Conservation (phyloP, 1,284 basidiomycete species). For the Melampsora larici-populina region DNA sequence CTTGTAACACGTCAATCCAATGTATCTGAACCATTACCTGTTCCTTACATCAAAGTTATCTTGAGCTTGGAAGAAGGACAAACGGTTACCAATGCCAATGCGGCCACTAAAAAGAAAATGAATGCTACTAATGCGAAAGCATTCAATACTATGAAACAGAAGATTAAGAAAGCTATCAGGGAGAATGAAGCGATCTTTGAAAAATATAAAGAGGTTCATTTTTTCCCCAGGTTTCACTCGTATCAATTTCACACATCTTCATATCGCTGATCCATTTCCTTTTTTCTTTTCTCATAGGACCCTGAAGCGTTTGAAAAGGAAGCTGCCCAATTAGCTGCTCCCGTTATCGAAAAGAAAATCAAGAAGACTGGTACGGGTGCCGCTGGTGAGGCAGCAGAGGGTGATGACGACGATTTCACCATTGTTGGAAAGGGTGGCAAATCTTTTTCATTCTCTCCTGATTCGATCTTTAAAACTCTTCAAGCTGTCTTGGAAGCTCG, state of each 20-base stretch:
- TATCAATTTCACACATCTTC: neutral
- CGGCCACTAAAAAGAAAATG: constrained; percentile 89
- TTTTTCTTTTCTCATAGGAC: constrained; percentile 61
- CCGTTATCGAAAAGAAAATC: constrained; percentile 53
- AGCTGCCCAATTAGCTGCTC: constrained; percentile 61
- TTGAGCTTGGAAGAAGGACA: constrained; percentile 73
- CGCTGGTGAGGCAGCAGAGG: too few species aligned
- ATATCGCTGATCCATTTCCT: constrained; percentile 32
- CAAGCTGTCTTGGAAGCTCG: constrained; percentile 88
- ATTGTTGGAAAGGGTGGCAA: constrained; percentile 90
- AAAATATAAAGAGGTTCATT: constrained; percentile 71
- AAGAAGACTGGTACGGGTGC: constrained; percentile 53
- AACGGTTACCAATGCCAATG: constrained; percentile 71
- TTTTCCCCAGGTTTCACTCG: neutral
- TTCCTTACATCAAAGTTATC: constrained; percentile 78
- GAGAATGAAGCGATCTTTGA: constrained; percentile 81
- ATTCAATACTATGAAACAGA: constrained; percentile 94
- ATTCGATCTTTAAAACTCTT: constrained; percentile 88
- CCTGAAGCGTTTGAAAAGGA: constrained; percentile 81
- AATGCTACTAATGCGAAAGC: constrained; percentile 91
- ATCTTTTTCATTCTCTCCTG: constrained; percentile 75
- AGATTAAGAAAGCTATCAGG: constrained; percentile 83
- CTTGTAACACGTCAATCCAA: constrained; percentile 75
- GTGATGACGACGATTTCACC: constrained; percentile 71
- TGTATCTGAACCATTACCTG: constrained; percentile 78